A percentile compares a stretch with the other conserved stretches of the same genome.
phyloP scores from a whole-genome alignment of 2,329 filamentous ascomycete genomes.

The Emergomyces pasteurianus region DNA sequence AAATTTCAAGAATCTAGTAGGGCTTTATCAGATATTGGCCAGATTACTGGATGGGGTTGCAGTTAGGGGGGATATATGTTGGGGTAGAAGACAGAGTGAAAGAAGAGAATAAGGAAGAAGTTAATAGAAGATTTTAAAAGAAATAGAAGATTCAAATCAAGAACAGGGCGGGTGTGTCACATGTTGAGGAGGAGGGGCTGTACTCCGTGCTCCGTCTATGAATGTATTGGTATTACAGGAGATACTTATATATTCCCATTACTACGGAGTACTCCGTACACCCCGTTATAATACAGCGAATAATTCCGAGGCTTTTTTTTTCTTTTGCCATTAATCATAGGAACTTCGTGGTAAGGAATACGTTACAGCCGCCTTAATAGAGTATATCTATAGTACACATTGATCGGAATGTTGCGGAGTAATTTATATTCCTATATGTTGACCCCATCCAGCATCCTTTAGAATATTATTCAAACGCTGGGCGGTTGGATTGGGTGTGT shows the following conservation, averaged over 20 bases:
- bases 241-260: no score
- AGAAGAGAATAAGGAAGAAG: neutral
- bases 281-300: no score
- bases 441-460: no score
- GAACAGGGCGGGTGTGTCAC: neutral
- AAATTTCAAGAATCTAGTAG: neutral
- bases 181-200: neutral
- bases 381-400: no score
- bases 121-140: neutral
- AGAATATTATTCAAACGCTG: neutral
- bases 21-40: neutral
- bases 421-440: neutral
- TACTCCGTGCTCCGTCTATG: no score
- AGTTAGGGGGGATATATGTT: constrained; percentile 1
- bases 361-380: no score
- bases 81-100: neutral
- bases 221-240: neutral
- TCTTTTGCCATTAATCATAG: no score
- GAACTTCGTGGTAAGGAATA: no score
- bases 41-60: constrained; percentile 3
- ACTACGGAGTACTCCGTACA: no score
- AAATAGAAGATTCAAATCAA: neutral
- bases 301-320: no score
- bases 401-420: neutral
- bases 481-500: neutral